Percentiles rank a stretch among this genome's conserved stretches.
Conservation (phyloP, 345 rosid genomes). For the Eucalyptus grandis region DNA sequence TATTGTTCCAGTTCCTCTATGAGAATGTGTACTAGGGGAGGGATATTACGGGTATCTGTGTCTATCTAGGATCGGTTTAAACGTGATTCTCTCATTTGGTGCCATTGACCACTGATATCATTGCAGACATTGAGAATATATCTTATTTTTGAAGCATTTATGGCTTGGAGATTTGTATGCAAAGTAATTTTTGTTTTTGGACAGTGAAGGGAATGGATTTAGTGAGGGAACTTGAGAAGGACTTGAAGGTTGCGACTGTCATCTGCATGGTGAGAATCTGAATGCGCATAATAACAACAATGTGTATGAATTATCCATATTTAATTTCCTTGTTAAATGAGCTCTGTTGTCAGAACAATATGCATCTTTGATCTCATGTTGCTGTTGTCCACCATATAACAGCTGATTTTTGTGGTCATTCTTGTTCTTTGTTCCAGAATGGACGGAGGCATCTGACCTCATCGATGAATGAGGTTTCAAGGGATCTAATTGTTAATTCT, state of each 20-base stretch:
- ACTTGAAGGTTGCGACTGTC: slow-evolving; percentile 91
- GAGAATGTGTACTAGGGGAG: neutral
- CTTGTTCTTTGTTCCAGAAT: slow-evolving; percentile 42
- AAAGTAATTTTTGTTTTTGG: slow-evolving; percentile 19
- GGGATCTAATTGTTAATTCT: slow-evolving; percentile 93
- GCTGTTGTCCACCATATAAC: neutral
- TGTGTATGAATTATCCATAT: neutral
- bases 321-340: neutral
- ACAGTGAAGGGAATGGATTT: slow-evolving; percentile 99
- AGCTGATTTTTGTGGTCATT: neutral
- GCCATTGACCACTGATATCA: neutral
- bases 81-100: neutral
- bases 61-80: neutral
- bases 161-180: neutral
- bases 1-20: neutral
- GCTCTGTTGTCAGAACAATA: neutral
- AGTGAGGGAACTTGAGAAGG: slow-evolving; percentile 95
- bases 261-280: slow-evolving; percentile 73
- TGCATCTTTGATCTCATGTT: neutral
- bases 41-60: neutral
- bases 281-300: neutral
- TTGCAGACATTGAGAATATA: neutral
- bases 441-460: slow-evolving; percentile 91
- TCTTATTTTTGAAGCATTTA: neutral
- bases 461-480: slow-evolving; percentile 93